Percentiles rank a stretch among this genome's conserved stretches.
Conservation (phyloP, 2,329 filamentous ascomycete species). For the Penicillium sp. region DNA sequence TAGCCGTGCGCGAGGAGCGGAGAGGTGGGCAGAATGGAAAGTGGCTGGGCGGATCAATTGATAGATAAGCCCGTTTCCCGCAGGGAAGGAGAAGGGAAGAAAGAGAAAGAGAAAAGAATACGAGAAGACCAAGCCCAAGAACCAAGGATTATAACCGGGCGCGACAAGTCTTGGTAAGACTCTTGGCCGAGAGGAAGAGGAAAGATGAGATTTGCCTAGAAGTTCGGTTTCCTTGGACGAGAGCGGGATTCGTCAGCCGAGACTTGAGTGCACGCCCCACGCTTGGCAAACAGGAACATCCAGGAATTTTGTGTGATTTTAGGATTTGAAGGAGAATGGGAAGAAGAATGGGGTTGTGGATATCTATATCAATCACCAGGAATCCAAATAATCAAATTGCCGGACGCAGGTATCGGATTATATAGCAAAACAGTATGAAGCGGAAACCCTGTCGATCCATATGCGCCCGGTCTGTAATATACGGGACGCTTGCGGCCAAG, state of each 20-base stretch:
- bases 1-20: constrained; percentile 4
- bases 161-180: constrained; percentile 13
- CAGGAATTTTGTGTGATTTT: background rate
- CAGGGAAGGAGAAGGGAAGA: background rate
- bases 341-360: background rate
- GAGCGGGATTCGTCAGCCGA: constrained; percentile 29
- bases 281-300: constrained; percentile 16
- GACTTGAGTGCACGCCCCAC: constrained; percentile 20
- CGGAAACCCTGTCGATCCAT: constrained; percentile 5
- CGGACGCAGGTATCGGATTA: background rate
- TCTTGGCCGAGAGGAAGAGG: constrained; percentile 17
- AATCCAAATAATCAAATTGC: background rate
- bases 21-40: background rate
- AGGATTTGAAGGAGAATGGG: background rate
- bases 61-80: background rate
- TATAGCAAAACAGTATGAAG: background rate
- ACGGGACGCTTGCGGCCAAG: constrained; percentile 1
- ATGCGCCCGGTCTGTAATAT: background rate
- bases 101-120: constrained; percentile 1
- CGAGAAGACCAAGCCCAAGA: constrained; percentile 1
- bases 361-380: background rate
- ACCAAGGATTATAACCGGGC: constrained; percentile 1
- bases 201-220: background rate
- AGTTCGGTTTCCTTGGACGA: constrained; percentile 9
- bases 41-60: background rate